phyloP scores from a whole-genome alignment of 2,329 filamentous ascomycete species.

The Colletotrichum siamense region DNA sequence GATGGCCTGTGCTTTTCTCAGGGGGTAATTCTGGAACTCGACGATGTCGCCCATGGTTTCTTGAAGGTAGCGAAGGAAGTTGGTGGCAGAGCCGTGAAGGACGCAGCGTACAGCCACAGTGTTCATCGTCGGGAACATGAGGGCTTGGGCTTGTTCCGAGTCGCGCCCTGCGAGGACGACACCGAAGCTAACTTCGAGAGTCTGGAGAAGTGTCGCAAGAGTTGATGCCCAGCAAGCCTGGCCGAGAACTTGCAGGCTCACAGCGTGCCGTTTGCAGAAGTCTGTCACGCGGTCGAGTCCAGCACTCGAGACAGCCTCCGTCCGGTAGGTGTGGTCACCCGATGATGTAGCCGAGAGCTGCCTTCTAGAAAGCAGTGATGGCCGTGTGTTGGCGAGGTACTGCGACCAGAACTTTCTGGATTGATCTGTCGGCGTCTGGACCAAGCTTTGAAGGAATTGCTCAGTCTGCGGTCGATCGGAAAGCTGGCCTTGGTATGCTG shows the following conservation, averaged over 20 bases:
- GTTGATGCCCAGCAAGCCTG: slow-evolving; percentile 79
- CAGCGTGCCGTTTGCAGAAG: slow-evolving; percentile 69
- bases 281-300: slow-evolving; percentile 32
- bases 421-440: slow-evolving; percentile 41
- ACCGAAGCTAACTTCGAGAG: slow-evolving; percentile 81
- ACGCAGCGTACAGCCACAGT: slow-evolving; percentile 78
- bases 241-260: slow-evolving; percentile 79
- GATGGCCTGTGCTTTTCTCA: slow-evolving; percentile 68
- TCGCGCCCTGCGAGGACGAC: slow-evolving; percentile 87
- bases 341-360: slow-evolving; percentile 31
- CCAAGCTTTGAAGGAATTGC: slow-evolving; percentile 58
- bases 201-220: slow-evolving; percentile 65
- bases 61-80: slow-evolving; percentile 78
- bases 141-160: slow-evolving; percentile 66
- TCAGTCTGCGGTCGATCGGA: slow-evolving; percentile 53
- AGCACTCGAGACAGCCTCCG: slow-evolving; percentile 39
- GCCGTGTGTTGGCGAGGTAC: slow-evolving; percentile 60
- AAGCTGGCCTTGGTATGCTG: slow-evolving; percentile 61
- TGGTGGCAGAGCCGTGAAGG: slow-evolving; percentile 68
- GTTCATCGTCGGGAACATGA: slow-evolving; percentile 92
- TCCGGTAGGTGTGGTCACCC: slow-evolving; percentile 41
- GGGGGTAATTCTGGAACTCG: slow-evolving; percentile 78
- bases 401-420: slow-evolving; percentile 71
- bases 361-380: slow-evolving; percentile 36
- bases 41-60: slow-evolving; percentile 68